A percentile compares a stretch with the other conserved stretches of the same genome.
These are phyloP conservation scores for Corymbia citriodora DNA, from an alignment of 441 rosid genomes.

Conservation along the genomic window DNA sequence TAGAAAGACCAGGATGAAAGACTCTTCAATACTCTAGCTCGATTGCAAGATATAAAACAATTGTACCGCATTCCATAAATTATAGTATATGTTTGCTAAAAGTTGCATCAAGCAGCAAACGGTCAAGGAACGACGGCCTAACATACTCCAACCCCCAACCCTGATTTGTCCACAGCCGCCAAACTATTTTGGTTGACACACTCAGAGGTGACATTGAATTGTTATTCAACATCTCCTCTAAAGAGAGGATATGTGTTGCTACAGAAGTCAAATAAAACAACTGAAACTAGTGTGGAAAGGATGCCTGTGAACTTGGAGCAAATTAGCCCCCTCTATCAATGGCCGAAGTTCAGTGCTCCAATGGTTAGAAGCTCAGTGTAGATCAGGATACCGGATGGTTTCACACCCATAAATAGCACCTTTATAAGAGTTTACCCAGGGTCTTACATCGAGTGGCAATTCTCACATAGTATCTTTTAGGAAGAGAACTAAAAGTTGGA, in stretches of 20 bases:
- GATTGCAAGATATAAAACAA: background rate
- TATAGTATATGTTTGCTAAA: background rate
- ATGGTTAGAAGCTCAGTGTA: background rate
- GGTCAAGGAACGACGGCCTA: background rate
- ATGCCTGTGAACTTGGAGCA: background rate
- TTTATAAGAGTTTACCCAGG: background rate
- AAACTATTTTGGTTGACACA: background rate
- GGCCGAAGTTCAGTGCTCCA: background rate
- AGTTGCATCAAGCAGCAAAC: background rate
- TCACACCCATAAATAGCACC: background rate
- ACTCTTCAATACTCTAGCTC: background rate
- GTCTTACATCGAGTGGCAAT: background rate
- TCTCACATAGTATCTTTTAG: background rate
- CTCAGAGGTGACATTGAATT: background rate
- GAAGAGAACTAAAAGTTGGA: background rate
- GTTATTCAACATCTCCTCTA: background rate
- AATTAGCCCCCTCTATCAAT: background rate
- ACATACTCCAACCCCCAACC: background rate
- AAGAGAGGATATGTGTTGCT: background rate
- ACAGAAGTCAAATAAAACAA: background rate
- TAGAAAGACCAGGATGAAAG: background rate
- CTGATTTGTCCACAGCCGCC: background rate
- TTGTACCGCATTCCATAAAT: background rate
- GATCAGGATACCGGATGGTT: background rate
- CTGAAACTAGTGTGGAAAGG: background rate